These are phyloP conservation scores for Trypanosomatidae sp. DNA, from an alignment of 208 protist genomes.

Conservation along the genomic window DNA sequence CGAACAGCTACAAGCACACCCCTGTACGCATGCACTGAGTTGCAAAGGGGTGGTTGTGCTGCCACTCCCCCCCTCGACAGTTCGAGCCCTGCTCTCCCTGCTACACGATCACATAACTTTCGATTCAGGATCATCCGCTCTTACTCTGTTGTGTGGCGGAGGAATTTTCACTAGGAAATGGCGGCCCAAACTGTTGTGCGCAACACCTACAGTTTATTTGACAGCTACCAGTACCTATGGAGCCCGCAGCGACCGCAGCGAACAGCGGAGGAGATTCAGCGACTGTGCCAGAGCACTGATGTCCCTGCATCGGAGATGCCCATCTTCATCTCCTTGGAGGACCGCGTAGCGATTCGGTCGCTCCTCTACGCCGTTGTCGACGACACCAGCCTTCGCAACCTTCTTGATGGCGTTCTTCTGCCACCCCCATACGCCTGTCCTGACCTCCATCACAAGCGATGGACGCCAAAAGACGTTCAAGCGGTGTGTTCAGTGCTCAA, in stretches of 20 bases:
- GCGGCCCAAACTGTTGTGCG: neutral
- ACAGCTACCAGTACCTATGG: conserved; percentile 63
- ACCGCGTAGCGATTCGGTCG: conserved; percentile 56
- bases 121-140: neutral
- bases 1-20: neutral
- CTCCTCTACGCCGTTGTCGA: conserved; percentile 65
- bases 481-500: conserved; percentile 40
- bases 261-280: conserved; percentile 26
- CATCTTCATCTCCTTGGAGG: conserved; percentile 43
- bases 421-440: conserved; percentile 60
- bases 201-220: conserved; percentile 37
- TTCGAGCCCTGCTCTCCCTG: neutral
- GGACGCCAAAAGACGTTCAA: conserved; percentile 42
- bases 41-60: neutral
- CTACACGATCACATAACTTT: neutral
- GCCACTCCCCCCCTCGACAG: neutral
- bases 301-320: neutral
- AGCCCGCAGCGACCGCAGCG: conserved; percentile 37
- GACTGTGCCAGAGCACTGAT: conserved; percentile 6
- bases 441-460: conserved; percentile 33
- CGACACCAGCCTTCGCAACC: conserved; percentile 40
- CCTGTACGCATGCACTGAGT: neutral
- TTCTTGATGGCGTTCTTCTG: conserved; percentile 68
- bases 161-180: neutral
- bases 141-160: neutral